phyloP scores from a whole-genome alignment of 768 basidiomycete genomes.

The Lepiota brunneoincarnata region DNA sequence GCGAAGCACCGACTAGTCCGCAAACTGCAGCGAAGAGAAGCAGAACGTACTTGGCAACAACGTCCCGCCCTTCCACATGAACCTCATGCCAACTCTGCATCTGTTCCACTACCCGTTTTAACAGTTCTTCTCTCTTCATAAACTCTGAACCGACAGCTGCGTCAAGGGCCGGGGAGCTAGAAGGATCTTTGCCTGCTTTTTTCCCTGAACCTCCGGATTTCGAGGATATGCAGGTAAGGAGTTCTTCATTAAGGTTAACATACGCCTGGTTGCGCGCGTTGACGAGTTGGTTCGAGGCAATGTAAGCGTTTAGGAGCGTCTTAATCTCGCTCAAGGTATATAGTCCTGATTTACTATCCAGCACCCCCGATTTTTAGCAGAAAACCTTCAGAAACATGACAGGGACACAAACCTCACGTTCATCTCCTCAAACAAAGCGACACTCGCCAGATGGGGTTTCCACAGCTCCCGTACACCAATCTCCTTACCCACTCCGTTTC shows the following conservation, averaged over 20 bases:
- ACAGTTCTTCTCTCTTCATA: conserved; percentile 64
- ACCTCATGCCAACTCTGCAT: conserved; percentile 84
- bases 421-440: conserved; percentile 60
- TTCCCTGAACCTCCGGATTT: conserved; percentile 28
- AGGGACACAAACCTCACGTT: conserved; percentile 53
- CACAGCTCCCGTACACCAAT: conserved; percentile 67
- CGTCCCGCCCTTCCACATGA: conserved; percentile 49
- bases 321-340: conserved; percentile 61
- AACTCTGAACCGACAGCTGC: conserved; percentile 37
- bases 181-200: conserved; percentile 26
- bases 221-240: conserved; percentile 33
- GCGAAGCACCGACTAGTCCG: background rate
- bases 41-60: conserved; percentile 52
- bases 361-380: background rate
- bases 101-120: conserved; percentile 47
- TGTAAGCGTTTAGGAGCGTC: conserved; percentile 57
- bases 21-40: no score
- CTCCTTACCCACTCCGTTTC: conserved; percentile 41
- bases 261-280: conserved; percentile 67
- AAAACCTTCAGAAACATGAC: background rate
- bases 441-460: conserved; percentile 64
- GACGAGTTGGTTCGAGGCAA: conserved; percentile 56
- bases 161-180: conserved; percentile 8
- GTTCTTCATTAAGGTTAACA: conserved; percentile 61
- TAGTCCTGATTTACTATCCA: conserved; percentile 43